Evolutionary conservation across 208 protist species (phyloP).

Genomic region (Strigomonas culicis): DNA sequence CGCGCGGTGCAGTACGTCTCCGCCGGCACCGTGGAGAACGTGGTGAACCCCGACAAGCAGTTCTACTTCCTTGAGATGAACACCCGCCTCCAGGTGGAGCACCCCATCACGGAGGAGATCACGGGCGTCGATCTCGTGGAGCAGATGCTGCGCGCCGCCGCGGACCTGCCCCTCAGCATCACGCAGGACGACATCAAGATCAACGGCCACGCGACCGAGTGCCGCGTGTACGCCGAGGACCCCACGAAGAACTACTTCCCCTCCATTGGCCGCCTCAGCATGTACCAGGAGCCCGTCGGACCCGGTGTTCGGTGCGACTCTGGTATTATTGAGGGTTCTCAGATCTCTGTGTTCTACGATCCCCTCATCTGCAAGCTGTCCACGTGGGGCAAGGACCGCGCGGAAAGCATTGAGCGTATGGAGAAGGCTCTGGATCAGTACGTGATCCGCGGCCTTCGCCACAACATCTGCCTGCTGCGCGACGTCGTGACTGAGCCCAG

Average conservation of each 20-base stretch:
- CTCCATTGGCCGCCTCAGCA: conserved; percentile 28
- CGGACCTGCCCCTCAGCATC: conserved; percentile 63
- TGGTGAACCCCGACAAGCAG: conserved; percentile 85
- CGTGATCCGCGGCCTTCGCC: conserved; percentile 88
- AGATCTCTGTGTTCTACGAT: conserved; percentile 95
- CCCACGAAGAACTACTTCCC: conserved; percentile 89
- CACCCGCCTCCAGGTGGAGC: conserved; percentile 96
- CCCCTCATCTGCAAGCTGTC: conserved; percentile 98
- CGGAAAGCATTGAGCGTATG: conserved; percentile 64
- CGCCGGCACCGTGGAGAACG: conserved; percentile 98
- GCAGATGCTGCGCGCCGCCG: conserved; percentile 87
- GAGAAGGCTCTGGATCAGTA: conserved; percentile 72
- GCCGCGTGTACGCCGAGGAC: conserved; percentile 95
- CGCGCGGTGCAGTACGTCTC: conserved; percentile 91
- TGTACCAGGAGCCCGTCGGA: conserved; percentile 28
- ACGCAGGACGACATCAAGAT: conserved; percentile 78
- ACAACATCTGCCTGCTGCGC: conserved; percentile 85
- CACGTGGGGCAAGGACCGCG: conserved; percentile 82
- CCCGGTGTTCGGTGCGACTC: conserved; percentile 73
- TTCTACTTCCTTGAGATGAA: conserved; percentile 99
- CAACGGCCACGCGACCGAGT: conserved; percentile 89
- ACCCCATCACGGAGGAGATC: conserved; percentile 96
- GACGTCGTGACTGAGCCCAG: conserved; percentile 42
- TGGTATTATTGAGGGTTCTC: conserved; percentile 67
- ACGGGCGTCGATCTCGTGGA: conserved; percentile 94